A percentile compares a stretch with the other conserved stretches of the same genome.
These are phyloP conservation scores for Berberis thunbergii DNA, from an alignment of 164 flowering plant genomes.

Conservation along the genomic window DNA sequence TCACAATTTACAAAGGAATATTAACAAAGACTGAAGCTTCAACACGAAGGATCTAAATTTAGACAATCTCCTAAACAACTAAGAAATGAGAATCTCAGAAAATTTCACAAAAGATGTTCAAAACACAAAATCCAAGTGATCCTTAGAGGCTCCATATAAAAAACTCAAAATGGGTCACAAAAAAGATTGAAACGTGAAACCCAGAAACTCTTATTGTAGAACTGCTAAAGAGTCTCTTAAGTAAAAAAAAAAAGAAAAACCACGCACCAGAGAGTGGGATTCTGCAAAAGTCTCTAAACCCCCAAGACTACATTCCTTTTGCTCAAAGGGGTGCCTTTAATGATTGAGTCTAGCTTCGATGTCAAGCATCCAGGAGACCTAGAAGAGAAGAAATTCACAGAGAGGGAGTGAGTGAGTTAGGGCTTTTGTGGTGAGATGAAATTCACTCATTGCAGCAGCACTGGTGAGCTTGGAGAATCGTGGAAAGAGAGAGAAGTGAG, in stretches of 20 bases:
- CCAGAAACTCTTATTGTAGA: not conserved
- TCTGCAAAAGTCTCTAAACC: constrained; percentile 4
- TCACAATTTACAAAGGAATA: no score
- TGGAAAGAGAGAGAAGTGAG: constrained; percentile 13
- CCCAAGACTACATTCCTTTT: constrained; percentile 11
- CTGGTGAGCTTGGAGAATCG: not conserved
- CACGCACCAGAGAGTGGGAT: constrained; percentile 3
- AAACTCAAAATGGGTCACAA: no score
- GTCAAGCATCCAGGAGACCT: constrained; percentile 70
- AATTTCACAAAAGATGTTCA: constrained; percentile 4
- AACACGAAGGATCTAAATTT: no score
- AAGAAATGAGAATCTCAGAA: constrained; percentile 5
- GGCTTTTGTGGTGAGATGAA: no score
- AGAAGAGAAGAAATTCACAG: constrained; percentile 13
- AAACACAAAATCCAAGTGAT: constrained; percentile 3
- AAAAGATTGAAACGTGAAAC: no score
- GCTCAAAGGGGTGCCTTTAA: constrained; percentile 17
- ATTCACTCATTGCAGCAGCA: not conserved
- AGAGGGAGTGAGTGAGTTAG: constrained; percentile 14
- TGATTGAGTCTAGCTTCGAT: constrained; percentile 37
- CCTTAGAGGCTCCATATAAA: not conserved
- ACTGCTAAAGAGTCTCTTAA: constrained; percentile 7
- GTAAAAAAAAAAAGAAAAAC: constrained; percentile 6
- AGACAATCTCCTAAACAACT: no score
- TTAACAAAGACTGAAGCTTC: no score